phyloP scores from a whole-genome alignment of 2,329 filamentous ascomycete genomes.

The Parascedosporium putredinis region DNA sequence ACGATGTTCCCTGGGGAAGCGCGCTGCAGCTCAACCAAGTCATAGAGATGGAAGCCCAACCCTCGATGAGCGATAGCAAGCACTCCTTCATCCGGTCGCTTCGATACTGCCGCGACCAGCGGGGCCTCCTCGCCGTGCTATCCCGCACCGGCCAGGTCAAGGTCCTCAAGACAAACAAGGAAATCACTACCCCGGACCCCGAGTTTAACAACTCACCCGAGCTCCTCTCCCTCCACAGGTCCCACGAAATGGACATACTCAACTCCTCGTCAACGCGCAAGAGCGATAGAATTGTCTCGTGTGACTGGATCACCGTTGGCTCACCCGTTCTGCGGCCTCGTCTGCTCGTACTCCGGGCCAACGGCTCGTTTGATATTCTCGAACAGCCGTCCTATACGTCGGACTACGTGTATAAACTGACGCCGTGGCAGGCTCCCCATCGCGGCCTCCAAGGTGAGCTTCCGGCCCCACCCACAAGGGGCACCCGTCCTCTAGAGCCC shows the following conservation, averaged over 20 bases:
- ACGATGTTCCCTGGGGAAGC: slow-evolving; percentile 52
- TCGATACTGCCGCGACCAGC: slow-evolving; percentile 51
- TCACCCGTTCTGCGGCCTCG: slow-evolving; percentile 45
- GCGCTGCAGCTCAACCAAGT: slow-evolving; percentile 47
- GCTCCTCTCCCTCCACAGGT: slow-evolving; percentile 47
- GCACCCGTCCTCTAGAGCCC: background rate
- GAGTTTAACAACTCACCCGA: slow-evolving; percentile 21
- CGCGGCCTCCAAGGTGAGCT: slow-evolving; percentile 43
- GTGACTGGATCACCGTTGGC: slow-evolving; percentile 55
- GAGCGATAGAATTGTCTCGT: slow-evolving; percentile 54
- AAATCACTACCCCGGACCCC: slow-evolving; percentile 30
- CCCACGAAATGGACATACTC: slow-evolving; percentile 51
- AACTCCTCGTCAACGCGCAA: slow-evolving; percentile 41
- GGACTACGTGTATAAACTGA: slow-evolving; percentile 47
- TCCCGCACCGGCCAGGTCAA: slow-evolving; percentile 55
- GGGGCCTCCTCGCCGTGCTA: slow-evolving; percentile 50
- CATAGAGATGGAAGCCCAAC: slow-evolving; percentile 43
- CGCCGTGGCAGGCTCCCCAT: slow-evolving; percentile 51
- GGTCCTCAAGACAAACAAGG: slow-evolving; percentile 47
- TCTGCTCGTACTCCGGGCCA: slow-evolving; percentile 49
- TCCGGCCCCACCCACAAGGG: background rate
- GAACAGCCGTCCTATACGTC: slow-evolving; percentile 49
- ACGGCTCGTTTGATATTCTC: slow-evolving; percentile 50
- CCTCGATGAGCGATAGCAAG: slow-evolving; percentile 40
- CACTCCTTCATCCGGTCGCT: slow-evolving; percentile 52